These are phyloP conservation scores for Blastobotrys robertii DNA, from an alignment of 805 yeast genomes.

Conservation along the genomic window DNA sequence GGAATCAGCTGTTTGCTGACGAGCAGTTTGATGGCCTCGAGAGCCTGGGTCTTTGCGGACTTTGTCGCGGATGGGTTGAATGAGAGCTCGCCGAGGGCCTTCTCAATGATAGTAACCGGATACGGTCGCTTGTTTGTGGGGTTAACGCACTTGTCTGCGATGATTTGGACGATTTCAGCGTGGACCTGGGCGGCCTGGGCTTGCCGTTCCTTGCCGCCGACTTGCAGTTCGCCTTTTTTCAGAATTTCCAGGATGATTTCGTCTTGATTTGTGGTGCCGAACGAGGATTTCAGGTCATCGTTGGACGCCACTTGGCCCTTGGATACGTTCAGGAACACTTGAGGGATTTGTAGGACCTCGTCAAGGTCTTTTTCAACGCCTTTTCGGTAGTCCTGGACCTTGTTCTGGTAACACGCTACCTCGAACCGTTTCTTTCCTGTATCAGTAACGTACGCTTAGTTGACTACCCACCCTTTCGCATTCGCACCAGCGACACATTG, in stretches of 20 bases:
- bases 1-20: conserved; percentile 79
- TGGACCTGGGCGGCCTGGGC: conserved; percentile 62
- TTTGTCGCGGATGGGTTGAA: conserved; percentile 67
- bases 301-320: conserved; percentile 89
- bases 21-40: conserved; percentile 78
- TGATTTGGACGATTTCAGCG: conserved; percentile 72
- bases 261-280: conserved; percentile 69
- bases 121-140: conserved; percentile 85
- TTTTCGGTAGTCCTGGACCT: conserved; percentile 89
- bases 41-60: conserved; percentile 77
- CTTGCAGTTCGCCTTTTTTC: conserved; percentile 86
- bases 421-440: conserved; percentile 72
- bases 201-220: conserved; percentile 86
- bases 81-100: conserved; percentile 65
- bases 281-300: conserved; percentile 65
- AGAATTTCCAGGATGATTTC: conserved; percentile 71
- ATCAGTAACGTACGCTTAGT: conserved; percentile 12
- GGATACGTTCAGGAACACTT: conserved; percentile 83
- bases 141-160: conserved; percentile 84
- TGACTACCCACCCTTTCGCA: conserved; percentile 60
- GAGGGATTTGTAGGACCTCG: conserved; percentile 94
- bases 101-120: conserved; percentile 90
- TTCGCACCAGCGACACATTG: conserved; percentile 84
- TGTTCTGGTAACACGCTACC: conserved; percentile 92
- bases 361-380: conserved; percentile 87